Percentiles rank a stretch among this genome's conserved stretches.
These are phyloP conservation scores for Claviceps sp. DNA, from an alignment of 2,329 filamentous ascomycete genomes.

Conservation along the genomic window DNA sequence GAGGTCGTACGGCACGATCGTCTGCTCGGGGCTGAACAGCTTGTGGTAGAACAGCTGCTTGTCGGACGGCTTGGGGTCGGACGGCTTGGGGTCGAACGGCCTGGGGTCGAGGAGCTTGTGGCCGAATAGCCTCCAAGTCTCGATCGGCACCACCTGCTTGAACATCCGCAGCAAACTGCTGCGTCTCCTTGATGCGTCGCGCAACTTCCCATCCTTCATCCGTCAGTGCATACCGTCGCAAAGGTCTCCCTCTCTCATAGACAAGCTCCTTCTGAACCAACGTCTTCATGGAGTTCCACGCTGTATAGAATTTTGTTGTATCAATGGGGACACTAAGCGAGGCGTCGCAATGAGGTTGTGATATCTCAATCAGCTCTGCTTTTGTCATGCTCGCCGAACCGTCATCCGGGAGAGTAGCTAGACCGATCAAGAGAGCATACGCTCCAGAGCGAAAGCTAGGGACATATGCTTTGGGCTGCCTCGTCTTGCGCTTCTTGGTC, in stretches of 20 bases:
- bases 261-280: constrained; percentile 61
- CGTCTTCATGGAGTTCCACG: constrained; percentile 74
- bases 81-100: too few relatives aligned
- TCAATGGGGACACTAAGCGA: constrained; percentile 59
- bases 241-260: constrained; percentile 54
- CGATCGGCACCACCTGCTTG: not conserved
- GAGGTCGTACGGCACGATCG: not conserved
- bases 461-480: constrained; percentile 54
- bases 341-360: constrained; percentile 58
- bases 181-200: constrained; percentile 44
- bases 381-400: constrained; percentile 47
- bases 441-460: constrained; percentile 59
- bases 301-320: constrained; percentile 59
- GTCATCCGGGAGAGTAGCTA: constrained; percentile 46
- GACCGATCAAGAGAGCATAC: constrained; percentile 57
- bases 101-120: not conserved
- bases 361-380: constrained; percentile 50
- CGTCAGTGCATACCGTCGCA: constrained; percentile 55
- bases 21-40: not conserved
- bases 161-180: constrained; percentile 20
- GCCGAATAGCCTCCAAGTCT: not conserved
- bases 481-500: constrained; percentile 40
- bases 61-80: too few relatives aligned
- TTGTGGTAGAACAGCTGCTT: not conserved
- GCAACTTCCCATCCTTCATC: constrained; percentile 70